Percentiles rank a stretch among this genome's conserved stretches.
phyloP scores from a whole-genome alignment of 306 rosid genomes.

The Rosa lucieae region DNA sequence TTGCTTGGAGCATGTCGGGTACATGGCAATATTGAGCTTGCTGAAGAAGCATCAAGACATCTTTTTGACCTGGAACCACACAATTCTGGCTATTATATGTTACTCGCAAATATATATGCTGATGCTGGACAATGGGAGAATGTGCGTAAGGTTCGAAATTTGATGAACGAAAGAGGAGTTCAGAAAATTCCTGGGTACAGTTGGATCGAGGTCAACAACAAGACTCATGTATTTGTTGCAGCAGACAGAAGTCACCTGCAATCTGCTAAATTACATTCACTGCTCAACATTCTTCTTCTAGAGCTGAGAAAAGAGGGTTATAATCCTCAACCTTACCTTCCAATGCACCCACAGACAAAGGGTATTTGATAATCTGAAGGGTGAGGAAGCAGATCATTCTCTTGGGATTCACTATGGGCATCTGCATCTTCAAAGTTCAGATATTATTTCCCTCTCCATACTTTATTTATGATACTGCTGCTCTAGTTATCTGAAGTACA shows the following conservation, averaged over 20 bases:
- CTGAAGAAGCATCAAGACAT: slow-evolving; percentile 58
- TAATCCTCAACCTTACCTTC: slow-evolving; percentile 68
- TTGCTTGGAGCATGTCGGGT: slow-evolving; percentile 83
- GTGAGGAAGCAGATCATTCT: background rate
- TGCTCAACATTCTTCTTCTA: slow-evolving; percentile 56
- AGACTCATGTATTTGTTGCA: slow-evolving; percentile 70
- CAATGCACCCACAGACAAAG: slow-evolving; percentile 51
- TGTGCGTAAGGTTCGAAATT: slow-evolving; percentile 58
- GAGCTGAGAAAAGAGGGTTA: slow-evolving; percentile 76
- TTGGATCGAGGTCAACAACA: slow-evolving; percentile 74
- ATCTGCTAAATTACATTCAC: slow-evolving; percentile 50
- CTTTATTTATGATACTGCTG: background rate
- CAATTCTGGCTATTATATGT: slow-evolving; percentile 76
- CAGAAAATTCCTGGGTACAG: slow-evolving; percentile 77
- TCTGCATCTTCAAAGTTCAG: background rate
- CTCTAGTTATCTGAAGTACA: background rate
- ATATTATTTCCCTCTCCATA: too few species aligned
- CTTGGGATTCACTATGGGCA: background rate
- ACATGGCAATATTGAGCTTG: slow-evolving; percentile 73
- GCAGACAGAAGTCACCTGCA: slow-evolving; percentile 68
- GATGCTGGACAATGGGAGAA: slow-evolving; percentile 70
- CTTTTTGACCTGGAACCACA: slow-evolving; percentile 65
- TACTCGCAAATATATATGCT: slow-evolving; percentile 73
- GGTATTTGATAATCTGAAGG: background rate
- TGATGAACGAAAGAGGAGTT: slow-evolving; percentile 73